phyloP scores from a whole-genome alignment of 257 asterid species.

The Handroanthus guayacan region DNA sequence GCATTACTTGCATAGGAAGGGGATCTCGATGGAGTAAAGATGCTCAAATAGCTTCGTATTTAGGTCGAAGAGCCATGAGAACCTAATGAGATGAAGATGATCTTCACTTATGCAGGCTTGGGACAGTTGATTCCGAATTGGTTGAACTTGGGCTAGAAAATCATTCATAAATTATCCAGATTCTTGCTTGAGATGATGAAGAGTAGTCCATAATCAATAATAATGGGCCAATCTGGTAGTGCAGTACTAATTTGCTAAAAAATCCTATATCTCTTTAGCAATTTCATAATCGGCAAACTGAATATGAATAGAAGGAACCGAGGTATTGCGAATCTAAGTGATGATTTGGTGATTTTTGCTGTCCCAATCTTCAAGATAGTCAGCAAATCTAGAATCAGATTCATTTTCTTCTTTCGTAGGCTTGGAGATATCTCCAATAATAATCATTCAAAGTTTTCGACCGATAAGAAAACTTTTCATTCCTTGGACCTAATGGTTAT shows the following conservation, averaged over 20 bases:
- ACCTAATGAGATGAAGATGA: conserved; percentile 37
- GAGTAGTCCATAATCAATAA: not conserved
- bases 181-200: conserved; percentile 6
- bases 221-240: conserved; percentile 16
- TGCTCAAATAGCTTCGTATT: conserved; percentile 29
- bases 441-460: conserved; percentile 25
- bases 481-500: conserved; percentile 1
- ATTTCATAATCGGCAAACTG: conserved; percentile 8
- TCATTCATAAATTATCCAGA: conserved; percentile 24
- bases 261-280: conserved; percentile 14
- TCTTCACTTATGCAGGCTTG: conserved; percentile 24
- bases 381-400: not conserved
- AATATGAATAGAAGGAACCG: not conserved
- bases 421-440: not conserved
- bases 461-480: conserved; percentile 24
- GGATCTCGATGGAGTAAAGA: conserved; percentile 11
- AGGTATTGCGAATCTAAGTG: conserved; percentile 1
- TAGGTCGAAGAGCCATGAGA: conserved; percentile 34
- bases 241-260: not conserved
- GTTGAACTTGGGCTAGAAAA: conserved; percentile 30
- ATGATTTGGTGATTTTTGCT: conserved; percentile 27
- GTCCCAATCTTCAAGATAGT: conserved; percentile 29
- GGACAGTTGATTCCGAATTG: conserved; percentile 12
- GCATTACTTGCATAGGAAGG: too few relatives aligned
- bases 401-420: not conserved